Conservation (phyloP, 1,284 basidiomycete species). For the Jaminaea rosea region DNA sequence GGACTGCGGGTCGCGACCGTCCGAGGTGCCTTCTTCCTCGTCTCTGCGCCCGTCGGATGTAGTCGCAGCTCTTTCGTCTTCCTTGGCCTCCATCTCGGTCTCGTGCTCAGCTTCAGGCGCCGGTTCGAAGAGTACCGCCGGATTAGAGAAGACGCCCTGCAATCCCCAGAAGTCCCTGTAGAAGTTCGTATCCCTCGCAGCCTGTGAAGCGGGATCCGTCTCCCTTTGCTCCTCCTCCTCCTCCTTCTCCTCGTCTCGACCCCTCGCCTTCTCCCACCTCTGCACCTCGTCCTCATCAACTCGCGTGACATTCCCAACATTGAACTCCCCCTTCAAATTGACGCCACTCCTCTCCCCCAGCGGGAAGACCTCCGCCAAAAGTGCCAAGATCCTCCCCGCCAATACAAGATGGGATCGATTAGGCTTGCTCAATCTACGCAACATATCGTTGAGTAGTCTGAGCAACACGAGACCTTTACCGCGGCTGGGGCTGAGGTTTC, state of each 20-base stretch:
- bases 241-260: constrained; percentile 1
- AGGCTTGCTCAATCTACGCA: constrained; percentile 72
- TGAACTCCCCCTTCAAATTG: constrained; percentile 68
- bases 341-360: constrained; percentile 80
- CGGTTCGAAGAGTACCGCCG: constrained; percentile 38
- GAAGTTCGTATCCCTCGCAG: constrained; percentile 17
- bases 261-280: not conserved
- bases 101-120: not conserved
- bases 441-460: constrained; percentile 73
- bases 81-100: not conserved
- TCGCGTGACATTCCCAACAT: constrained; percentile 56
- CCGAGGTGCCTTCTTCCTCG: constrained; percentile 19
- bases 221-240: constrained; percentile 20
- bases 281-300: constrained; percentile 14
- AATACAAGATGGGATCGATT: constrained; percentile 67
- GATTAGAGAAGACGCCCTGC: too few relatives aligned
- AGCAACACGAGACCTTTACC: constrained; percentile 76
- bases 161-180: constrained; percentile 39
- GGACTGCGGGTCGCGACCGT: too few relatives aligned
- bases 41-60: too few relatives aligned
- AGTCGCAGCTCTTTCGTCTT: not conserved
- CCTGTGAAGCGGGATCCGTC: constrained; percentile 10
- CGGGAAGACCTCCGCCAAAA: constrained; percentile 74
- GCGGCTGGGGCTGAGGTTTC: too few relatives aligned
- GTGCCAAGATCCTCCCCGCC: constrained; percentile 75